Evolutionary conservation across 106 monocot species (phyloP).

Genomic region (Platanthera guangdongensis): DNA sequence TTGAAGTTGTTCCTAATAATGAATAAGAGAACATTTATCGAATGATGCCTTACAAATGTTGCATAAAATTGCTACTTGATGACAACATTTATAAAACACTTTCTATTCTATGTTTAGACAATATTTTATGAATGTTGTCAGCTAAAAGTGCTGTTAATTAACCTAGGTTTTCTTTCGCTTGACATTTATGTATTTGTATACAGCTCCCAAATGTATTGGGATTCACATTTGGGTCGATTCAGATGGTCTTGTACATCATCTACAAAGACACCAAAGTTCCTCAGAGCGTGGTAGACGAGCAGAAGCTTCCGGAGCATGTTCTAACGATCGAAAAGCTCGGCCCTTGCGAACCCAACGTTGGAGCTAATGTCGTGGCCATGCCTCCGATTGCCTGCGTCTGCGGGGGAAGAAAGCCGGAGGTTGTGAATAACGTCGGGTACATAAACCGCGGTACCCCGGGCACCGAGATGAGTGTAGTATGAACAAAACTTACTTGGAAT

Average conservation of each 20-base stretch:
- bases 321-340: neutral
- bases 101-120: too few species aligned
- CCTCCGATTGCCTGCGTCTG: neutral
- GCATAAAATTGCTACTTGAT: too few species aligned
- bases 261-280: conserved; percentile 19
- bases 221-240: conserved; percentile 16
- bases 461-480: neutral
- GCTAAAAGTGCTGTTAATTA: too few species aligned
- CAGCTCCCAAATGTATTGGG: conserved; percentile 20
- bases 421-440: too few species aligned
- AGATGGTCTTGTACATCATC: conserved; percentile 20
- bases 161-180: too few species aligned
- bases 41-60: too few species aligned
- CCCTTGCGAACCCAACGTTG: neutral
- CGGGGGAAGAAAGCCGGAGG: too few species aligned
- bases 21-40: too few species aligned
- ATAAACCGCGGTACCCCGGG: too few species aligned
- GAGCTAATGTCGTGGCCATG: neutral
- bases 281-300: neutral
- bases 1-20: too few species aligned
- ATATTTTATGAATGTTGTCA: too few species aligned
- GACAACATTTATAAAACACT: too few species aligned
- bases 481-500: neutral
- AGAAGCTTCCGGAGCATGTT: conserved; percentile 2
- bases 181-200: neutral